Conservation (phyloP, 805 yeast genomes). For the Clavispora santaluciae region DNA sequence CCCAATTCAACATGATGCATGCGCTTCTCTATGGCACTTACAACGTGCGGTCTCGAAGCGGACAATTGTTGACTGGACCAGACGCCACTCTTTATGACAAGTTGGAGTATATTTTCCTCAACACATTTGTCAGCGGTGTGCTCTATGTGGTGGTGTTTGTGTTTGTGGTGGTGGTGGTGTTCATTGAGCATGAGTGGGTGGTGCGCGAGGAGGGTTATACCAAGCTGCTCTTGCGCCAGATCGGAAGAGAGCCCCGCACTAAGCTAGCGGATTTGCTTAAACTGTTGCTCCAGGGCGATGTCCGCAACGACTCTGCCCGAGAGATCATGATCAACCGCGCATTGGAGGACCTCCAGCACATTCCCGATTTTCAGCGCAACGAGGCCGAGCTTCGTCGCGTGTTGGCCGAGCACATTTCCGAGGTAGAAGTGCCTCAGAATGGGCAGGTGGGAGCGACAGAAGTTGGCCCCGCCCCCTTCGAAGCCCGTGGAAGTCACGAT, state of each 20-base stretch:
- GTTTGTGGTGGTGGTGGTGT: conserved; percentile 41
- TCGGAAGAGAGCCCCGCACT: conserved; percentile 52
- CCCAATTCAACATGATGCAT: conserved; percentile 21
- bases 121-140: conserved; percentile 35
- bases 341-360: conserved; percentile 12
- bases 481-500: too few species aligned
- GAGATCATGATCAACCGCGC: conserved; percentile 12
- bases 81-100: conserved; percentile 14
- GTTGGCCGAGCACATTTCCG: conserved; percentile 4
- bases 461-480: too few species aligned
- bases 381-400: conserved; percentile 11
- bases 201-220: conserved; percentile 64
- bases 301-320: conserved; percentile 1
- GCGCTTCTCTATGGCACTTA: conserved; percentile 39
- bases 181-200: conserved; percentile 66
- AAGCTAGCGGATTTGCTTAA: conserved; percentile 33
- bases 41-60: conserved; percentile 6
- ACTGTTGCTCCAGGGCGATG: conserved; percentile 9
- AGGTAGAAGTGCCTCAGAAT: not conserved
- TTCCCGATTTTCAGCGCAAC: conserved; percentile 6
- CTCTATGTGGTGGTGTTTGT: conserved; percentile 38
- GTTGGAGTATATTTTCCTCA: conserved; percentile 20
- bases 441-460: too few species aligned
- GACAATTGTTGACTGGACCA: conserved; percentile 2
- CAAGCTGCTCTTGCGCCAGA: conserved; percentile 50